Base-by-base conservation (phyloP, 2,329 filamentous ascomycete species). In the Bretziella fagacearum region DNA sequence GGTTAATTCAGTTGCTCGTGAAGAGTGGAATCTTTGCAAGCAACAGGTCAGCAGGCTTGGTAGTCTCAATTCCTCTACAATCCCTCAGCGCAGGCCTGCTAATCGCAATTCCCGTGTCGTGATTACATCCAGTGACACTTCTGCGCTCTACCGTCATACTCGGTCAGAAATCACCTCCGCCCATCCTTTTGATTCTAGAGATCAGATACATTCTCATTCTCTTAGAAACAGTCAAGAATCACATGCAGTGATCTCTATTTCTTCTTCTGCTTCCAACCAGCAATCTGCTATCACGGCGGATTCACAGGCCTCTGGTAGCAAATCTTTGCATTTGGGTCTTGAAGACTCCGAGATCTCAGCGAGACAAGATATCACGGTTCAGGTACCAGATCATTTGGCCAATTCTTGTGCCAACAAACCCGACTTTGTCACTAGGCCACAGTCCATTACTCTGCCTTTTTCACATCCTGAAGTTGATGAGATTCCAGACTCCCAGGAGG, bases 401-500 rank as follows among this genome's bases (percentile, higher is more conserved):
- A n/a, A n/a, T n/a, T n/a, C n/a, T n/a, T n/a, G n/a, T n/a, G n/a
- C n/a, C n/a, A n/a, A n/a, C n/a, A n/a, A n/a, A n/a, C n/a, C n/a
- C n/a, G n/a, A n/a, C n/a, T n/a, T n/a, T n/a, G n/a, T n/a, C n/a
- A n/a, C 15, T 22, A 20, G n/a, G 7, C 18, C 13, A n/a, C 5
- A 20, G n/a, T 10, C 10, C 3, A 23, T 20, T 5, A 22, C 7
- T 22, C 8, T 22, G 7, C 5, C 30, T 4, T n/a, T 6, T 39
- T 17, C 2, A 39, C 23, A 5, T 39, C 35, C n/a, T n/a, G n/a
- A n/a, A n/a, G 6, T 17, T 33, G 30, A 6, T 10, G 48, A 50
- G 32, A 47, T 50, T 27, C 44, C 44, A 40, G 48, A 47, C 44
- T 50, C 48, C 8, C 44, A 50, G 40, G 39, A 48, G 26, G 44